Evolutionary conservation across 305 asterid species (phyloP).

Genomic region (Solanum hybrid): DNA sequence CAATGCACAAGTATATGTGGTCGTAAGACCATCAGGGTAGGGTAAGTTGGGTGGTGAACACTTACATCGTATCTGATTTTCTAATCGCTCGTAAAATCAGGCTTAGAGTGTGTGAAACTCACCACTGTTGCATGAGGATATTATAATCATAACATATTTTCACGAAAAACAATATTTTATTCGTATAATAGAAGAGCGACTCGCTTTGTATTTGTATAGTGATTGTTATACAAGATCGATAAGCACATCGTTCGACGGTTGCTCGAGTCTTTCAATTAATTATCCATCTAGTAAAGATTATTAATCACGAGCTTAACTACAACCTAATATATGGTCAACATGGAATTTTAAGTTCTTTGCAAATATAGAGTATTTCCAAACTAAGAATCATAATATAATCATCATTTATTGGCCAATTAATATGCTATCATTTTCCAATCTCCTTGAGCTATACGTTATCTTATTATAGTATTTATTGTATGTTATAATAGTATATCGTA

Average conservation of each 20-base stretch:
- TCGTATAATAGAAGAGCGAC: background rate
- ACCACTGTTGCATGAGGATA: background rate
- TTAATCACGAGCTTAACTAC: no score
- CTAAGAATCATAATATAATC: background rate
- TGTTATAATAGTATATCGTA: no score
- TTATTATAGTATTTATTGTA: no score
- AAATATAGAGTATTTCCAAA: background rate
- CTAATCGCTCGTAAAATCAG: accelerated
- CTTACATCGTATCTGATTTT: no score
- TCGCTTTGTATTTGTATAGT: background rate
- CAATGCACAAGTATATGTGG: background rate
- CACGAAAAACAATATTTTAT: background rate
- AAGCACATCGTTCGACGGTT: accelerated
- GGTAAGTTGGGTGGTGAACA: background rate
- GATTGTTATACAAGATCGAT: background rate
- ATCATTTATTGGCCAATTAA: background rate
- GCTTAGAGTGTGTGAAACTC: background rate
- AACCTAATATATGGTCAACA: background rate
- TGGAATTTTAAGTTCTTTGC: background rate
- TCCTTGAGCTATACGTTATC: background rate
- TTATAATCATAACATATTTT: background rate
- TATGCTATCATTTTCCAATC: background rate
- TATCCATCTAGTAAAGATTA: background rate
- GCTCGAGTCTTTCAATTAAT: background rate
- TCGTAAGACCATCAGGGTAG: background rate